Evolutionary conservation across 176 grass and related monocot genomes (phyloP).

Genomic region (Hyparrhenia diplandra): DNA sequence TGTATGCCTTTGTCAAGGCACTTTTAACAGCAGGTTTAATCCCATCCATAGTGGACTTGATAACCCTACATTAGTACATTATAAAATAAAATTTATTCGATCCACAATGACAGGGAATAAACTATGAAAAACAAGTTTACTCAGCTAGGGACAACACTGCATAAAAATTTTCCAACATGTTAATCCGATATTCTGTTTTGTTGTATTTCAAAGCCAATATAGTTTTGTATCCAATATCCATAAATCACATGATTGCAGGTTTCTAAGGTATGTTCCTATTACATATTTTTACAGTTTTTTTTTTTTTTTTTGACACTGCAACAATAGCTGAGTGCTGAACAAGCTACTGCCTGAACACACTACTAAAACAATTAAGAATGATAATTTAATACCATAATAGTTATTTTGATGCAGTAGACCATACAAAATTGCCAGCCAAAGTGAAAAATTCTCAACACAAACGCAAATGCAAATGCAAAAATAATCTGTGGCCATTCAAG

Average conservation of each 20-base stretch:
- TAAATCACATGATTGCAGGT: not conserved
- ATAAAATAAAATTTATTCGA: conserved; percentile 2
- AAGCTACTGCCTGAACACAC: not conserved
- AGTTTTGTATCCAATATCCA: not conserved
- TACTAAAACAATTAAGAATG: conserved; percentile 14
- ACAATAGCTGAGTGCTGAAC: not conserved
- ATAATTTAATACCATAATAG: too few species aligned
- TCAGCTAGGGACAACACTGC: not conserved
- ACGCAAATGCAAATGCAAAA: conserved; percentile 1
- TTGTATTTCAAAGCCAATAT: not conserved
- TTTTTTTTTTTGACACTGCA: too few species aligned
- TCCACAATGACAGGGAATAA: not conserved
- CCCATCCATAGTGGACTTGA: conserved; percentile 88
- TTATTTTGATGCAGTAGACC: not conserved
- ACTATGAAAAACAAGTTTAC: conserved; percentile 7
- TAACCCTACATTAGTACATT: conserved; percentile 61
- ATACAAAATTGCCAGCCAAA: not conserved
- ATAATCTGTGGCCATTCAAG: not conserved
- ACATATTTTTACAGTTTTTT: not conserved
- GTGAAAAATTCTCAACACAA: not conserved
- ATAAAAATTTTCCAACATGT: too few species aligned
- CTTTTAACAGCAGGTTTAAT: conserved; percentile 89
- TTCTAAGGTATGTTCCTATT: not conserved
- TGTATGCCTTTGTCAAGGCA: conserved; percentile 91
- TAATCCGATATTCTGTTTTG: not conserved